These are phyloP conservation scores for Spongispora temasekensis DNA, from an alignment of 1,284 basidiomycete genomes.

Conservation along the genomic window DNA sequence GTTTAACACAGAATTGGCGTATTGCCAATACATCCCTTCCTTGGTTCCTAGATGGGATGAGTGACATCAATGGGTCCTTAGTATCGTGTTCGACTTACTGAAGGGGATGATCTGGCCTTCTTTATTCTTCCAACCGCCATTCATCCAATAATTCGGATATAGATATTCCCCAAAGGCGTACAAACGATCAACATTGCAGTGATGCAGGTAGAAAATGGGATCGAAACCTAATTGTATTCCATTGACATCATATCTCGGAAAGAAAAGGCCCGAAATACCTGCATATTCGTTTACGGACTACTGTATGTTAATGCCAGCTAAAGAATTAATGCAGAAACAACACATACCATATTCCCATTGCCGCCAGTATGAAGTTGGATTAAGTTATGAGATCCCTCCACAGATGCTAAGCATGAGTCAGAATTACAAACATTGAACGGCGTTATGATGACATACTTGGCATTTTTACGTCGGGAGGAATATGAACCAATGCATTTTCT, in stretches of 20 bases:
- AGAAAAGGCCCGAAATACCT: constrained; percentile 1
- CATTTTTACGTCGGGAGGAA: constrained; percentile 9
- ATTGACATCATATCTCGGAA: background rate
- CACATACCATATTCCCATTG: constrained; percentile 16
- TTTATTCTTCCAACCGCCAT: constrained; percentile 11
- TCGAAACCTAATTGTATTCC: constrained; percentile 8
- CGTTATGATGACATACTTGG: constrained; percentile 3
- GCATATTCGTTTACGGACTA: too few species aligned
- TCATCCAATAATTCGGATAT: constrained; percentile 18
- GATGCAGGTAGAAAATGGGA: constrained; percentile 19
- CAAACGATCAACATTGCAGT: constrained; percentile 20
- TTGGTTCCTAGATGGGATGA: constrained; percentile 3
- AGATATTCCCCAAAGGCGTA: constrained; percentile 24
- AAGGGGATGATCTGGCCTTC: constrained; percentile 6
- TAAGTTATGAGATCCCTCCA: constrained; percentile 19
- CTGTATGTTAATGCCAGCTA: too few species aligned
- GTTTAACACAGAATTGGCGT: background rate
- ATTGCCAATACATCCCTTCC: constrained; percentile 1
- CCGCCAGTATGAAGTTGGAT: constrained; percentile 17
- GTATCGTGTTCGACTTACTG: constrained; percentile 4
- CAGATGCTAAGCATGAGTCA: constrained; percentile 13
- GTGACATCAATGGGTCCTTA: background rate
- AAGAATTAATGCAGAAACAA: too few species aligned
- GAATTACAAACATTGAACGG: background rate
- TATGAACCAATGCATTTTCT: constrained; percentile 1